Base-by-base conservation (phyloP, 257 asterid species). In the Jasminum sambac region DNA sequence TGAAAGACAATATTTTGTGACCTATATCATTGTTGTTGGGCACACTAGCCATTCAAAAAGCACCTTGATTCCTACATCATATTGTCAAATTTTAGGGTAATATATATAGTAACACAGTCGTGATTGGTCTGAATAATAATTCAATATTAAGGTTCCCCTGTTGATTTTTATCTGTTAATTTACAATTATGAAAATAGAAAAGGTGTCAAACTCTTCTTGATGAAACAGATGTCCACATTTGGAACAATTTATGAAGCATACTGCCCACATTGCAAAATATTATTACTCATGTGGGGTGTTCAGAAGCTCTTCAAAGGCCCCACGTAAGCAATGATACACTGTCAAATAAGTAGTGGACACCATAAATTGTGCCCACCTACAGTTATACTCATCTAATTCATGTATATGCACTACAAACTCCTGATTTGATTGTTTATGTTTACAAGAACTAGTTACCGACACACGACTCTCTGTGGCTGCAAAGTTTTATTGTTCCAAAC, bases 381-480 rank as follows among this genome's bases (percentile, higher is more conserved):
- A 30, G 36, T 30, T 30, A 46, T 12, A 41, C 6, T 25, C 14
- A 1, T 50, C 60, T 17, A 24, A 8, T 50, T 17, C 60, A 50
- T 50, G 60, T n/a, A 23, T 48, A 14, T 7, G 7, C 60, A 50
- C 25, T 48, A 14, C 7, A 6, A 23, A 50, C 25, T 10, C 19
- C 25, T 50, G 60, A 17, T 50, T 17, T 50, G 12, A 50, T 50
- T 50, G 26, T 50, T 50, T 50, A 19, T 50, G 60, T 50, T n/a
- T 6, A 55, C 36, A 55, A 55, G 30, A 55, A 8, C 11, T 25
- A 55, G 39, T 17, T 1, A 4, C 36, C 36, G 4, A 30, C 36
- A 30, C 36, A 30, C 26, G 34, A 16, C 34, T 43, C 26, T 48
- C 23, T 62, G 68, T 65, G 48, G 72, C 55, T 68, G 63, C 37